Evolutionary conservation across 129 eudicot genomes (phyloP), one percentile per base, ranked within the genome.

Genomic region (Kitagawia praeruptora): DNA sequence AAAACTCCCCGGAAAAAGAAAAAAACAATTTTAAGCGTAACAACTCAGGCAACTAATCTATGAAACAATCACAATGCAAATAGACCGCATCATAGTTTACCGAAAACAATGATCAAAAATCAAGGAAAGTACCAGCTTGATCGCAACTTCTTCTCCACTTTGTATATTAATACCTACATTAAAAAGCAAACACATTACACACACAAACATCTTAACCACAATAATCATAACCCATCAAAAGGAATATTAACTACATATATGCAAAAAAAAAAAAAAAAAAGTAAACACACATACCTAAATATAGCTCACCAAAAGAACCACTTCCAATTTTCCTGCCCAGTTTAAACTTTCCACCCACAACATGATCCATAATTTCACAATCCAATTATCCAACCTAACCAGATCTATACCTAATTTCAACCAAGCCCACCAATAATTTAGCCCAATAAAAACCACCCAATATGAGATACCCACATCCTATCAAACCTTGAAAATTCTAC

Each of bases 281-380:
- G 47, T 44, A 44, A 6, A 31, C 23, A 67, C 23, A 67, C 75
- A 56, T 90, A 94, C 98, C 98, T 87, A 94, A 84, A 88, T 84
- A 90, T 64, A 94, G 96, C 88, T 94, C 98, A 75, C 98, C 98
- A 83, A 94, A 94, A 53, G 98, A 94, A 77, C 98, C 98, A 87
- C 96, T 89, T 23, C 98, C 98, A 85, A 93, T 93, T 88, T 91
- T 93, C 89, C 97, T 93, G 74, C 98, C 98, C 84, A 93, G 85
- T 86, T 90, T 94, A 89, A 88, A 94, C 85, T 91, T 94, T 72
- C 97, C 98, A 77, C 97, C 97, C 75, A 91, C 89, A 66, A 91
- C 87, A 80, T 86, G 92, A 86, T 94, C 98, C 97, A 94, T 87
- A 73, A 51, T 85, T 81, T 47, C 64, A 82, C 71, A 75, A 82